Conservation (phyloP, 768 basidiomycete genomes). For the Nevesoporus exiguus region DNA sequence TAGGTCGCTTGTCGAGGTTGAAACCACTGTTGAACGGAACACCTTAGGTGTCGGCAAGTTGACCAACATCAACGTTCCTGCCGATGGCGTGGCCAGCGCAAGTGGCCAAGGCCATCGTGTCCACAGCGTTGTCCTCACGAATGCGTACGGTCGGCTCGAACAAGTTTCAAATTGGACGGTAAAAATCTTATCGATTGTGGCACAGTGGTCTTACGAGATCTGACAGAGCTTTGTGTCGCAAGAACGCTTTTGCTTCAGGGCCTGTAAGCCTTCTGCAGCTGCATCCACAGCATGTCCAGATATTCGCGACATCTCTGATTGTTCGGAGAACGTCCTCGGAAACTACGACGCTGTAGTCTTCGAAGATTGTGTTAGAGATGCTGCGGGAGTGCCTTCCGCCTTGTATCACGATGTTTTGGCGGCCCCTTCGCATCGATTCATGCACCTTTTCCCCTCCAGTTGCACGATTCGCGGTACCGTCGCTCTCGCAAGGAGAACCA, state of each 20-base stretch:
- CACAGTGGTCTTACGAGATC: slow-evolving; percentile 9
- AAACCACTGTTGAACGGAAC: slow-evolving; percentile 15
- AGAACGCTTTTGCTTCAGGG: slow-evolving; percentile 68
- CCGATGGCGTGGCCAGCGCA: slow-evolving; percentile 55
- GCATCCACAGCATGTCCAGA: slow-evolving; percentile 59
- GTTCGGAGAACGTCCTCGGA: slow-evolving; percentile 61
- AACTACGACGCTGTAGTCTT: slow-evolving; percentile 44
- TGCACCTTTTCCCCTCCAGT: slow-evolving; percentile 49
- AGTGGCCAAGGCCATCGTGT: slow-evolving; percentile 57
- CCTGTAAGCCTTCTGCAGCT: slow-evolving; percentile 50
- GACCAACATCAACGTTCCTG: slow-evolving; percentile 60
- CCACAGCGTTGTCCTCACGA: slow-evolving; percentile 71
- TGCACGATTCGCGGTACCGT: slow-evolving; percentile 56
- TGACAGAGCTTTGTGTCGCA: slow-evolving; percentile 58
- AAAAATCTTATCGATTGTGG: slow-evolving; percentile 13
- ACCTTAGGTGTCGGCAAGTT: slow-evolving; percentile 62
- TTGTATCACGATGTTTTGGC: slow-evolving; percentile 59
- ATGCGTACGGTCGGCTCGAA: slow-evolving; percentile 54
- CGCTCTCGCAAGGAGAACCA: slow-evolving; percentile 32
- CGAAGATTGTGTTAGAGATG: slow-evolving; percentile 52
- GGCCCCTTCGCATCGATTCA: slow-evolving; percentile 55
- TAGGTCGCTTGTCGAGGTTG: slow-evolving; percentile 19
- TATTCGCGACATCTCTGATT: slow-evolving; percentile 54
- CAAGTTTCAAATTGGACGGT: slow-evolving; percentile 76
- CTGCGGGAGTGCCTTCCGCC: slow-evolving; percentile 53